phyloP scores from a whole-genome alignment of 2,329 filamentous ascomycete genomes.

The Alternaria gansuensis region DNA sequence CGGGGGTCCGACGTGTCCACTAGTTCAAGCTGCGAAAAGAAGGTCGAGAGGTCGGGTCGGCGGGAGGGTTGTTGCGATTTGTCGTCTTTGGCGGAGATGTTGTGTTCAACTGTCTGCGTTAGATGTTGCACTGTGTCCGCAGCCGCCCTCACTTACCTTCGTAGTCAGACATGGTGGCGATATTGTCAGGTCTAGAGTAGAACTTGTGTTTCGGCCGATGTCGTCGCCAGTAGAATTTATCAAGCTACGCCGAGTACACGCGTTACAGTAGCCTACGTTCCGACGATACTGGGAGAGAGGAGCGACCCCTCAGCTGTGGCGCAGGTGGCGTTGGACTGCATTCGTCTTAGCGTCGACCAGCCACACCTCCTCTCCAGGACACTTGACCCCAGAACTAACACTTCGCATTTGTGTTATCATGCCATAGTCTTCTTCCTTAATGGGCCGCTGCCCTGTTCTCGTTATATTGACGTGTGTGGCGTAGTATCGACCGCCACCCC shows the following conservation, averaged over 20 bases:
- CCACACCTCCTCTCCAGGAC: background rate
- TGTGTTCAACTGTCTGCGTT: conserved; percentile 58
- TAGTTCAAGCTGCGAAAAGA: conserved; percentile 70
- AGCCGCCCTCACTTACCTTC: conserved; percentile 50
- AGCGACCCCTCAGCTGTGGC: conserved; percentile 18
- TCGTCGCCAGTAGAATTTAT: conserved; percentile 21
- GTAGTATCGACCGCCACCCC: background rate
- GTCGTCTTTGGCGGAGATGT: conserved; percentile 53
- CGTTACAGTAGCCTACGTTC: conserved; percentile 23
- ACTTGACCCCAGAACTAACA: background rate
- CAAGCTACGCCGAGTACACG: conserved; percentile 20
- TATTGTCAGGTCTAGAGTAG: conserved; percentile 27
- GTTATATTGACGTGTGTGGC: conserved; percentile 1
- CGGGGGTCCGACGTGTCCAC: conserved; percentile 62
- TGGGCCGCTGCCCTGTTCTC: background rate
- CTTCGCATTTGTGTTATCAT: background rate
- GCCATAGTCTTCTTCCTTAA: background rate
- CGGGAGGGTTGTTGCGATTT: conserved; percentile 56
- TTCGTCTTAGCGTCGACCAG: background rate
- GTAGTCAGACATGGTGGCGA: conserved; percentile 57
- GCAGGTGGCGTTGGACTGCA: background rate
- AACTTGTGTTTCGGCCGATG: conserved; percentile 9
- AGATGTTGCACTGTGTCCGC: conserved; percentile 24
- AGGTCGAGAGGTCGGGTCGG: conserved; percentile 70
- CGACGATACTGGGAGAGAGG: conserved; percentile 4